A percentile compares a stretch with the other conserved stretches of the same genome.
Conservation (phyloP, 2,329 filamentous ascomycete genomes). For the Colletotrichum aenigma region DNA sequence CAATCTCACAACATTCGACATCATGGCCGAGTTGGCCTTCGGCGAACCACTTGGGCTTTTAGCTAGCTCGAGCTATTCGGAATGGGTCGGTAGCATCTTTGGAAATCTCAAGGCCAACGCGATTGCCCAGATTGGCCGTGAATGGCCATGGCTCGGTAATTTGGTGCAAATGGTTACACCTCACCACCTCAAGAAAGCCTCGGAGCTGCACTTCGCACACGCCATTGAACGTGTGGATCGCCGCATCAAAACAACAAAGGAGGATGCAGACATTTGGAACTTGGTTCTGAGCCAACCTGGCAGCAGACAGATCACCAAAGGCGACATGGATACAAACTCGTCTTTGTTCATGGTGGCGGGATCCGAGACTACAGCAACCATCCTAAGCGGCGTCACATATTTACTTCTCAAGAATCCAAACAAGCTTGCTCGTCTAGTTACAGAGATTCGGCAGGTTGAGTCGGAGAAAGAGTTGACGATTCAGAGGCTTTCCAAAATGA, state of each 20-base stretch:
- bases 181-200: neutral
- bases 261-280: neutral
- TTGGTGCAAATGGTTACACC: neutral
- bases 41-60: neutral
- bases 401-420: neutral
- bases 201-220: neutral
- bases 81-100: neutral
- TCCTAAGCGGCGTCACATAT: neutral
- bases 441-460: neutral
- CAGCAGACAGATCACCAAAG: neutral
- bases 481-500: neutral
- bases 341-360: neutral
- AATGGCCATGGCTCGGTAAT: neutral
- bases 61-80: neutral
- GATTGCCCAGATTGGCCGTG: neutral
- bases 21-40: neutral
- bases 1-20: neutral
- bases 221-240: neutral
- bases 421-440: neutral
- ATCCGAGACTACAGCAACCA: neutral
- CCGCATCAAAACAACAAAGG: neutral
- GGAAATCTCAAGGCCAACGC: neutral
- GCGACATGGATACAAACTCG: neutral
- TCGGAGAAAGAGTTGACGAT: neutral
- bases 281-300: neutral